Evolutionary conservation across 2,329 filamentous ascomycete species (phyloP).

Genomic region (Botrytis elliptica): DNA sequence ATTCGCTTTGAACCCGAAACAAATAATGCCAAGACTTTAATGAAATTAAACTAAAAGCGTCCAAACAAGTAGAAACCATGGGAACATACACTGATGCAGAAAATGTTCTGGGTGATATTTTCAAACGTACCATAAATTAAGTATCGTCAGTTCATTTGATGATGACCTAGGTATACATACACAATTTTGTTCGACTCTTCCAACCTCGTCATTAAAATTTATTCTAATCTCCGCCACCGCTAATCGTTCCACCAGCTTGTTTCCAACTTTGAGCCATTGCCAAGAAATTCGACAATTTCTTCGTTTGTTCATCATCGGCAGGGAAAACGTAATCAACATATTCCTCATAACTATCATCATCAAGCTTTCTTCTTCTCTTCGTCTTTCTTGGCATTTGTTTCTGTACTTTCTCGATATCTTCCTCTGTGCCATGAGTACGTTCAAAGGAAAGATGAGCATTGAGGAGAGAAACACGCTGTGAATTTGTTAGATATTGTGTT

Average conservation of each 20-base stretch:
- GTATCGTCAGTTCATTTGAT: neutral
- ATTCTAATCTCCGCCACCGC: slow-evolving; percentile 14
- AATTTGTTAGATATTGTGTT: slow-evolving; percentile 37
- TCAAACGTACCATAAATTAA: slow-evolving; percentile 4
- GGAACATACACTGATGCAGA: neutral
- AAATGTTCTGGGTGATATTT: neutral
- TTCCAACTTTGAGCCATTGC: slow-evolving; percentile 78
- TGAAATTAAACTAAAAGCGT: neutral
- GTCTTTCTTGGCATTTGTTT: slow-evolving; percentile 91
- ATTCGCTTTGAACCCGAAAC: too few species aligned
- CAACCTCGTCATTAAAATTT: neutral
- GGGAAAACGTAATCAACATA: slow-evolving; percentile 98
- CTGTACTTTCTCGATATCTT: slow-evolving; percentile 79
- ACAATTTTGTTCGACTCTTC: neutral
- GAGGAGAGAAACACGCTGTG: slow-evolving; percentile 76
- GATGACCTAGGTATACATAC: slow-evolving; percentile 6
- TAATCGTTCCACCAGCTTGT: slow-evolving; percentile 35
- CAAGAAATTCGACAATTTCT: slow-evolving; percentile 79
- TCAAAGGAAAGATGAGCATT: slow-evolving; percentile 94
- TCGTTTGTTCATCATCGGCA: slow-evolving; percentile 83
- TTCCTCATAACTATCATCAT: slow-evolving; percentile 93
- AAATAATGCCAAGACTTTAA: neutral
- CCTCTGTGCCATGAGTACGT: slow-evolving; percentile 71
- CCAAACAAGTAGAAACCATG: neutral
- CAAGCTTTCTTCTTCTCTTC: slow-evolving; percentile 88